A percentile compares a stretch with the other conserved stretches of the same genome.
phyloP scores from a whole-genome alignment of 495 filamentous ascomycete species.

The Aspergillus affinis region DNA sequence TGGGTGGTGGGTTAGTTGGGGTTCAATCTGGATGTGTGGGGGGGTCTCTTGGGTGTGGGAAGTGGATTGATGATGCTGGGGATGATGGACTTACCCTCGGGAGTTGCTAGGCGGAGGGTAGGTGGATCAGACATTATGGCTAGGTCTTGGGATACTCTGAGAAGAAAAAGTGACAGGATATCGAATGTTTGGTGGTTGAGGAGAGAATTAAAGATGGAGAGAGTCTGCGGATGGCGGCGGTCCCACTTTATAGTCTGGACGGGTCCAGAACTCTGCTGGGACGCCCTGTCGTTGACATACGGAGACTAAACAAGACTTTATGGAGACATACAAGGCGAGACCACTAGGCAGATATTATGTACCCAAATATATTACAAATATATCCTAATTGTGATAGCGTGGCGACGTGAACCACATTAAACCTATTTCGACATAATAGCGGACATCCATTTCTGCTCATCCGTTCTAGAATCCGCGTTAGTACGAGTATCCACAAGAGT shows the following conservation, averaged over 20 bases:
- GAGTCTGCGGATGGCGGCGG: not conserved
- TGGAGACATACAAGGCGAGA: not conserved
- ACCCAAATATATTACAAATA: conserved; percentile 15
- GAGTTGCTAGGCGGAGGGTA: conserved; percentile 49
- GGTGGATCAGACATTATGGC: conserved; percentile 38
- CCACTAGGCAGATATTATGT: conserved; percentile 7
- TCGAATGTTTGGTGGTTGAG: not conserved
- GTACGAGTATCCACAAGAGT: not conserved
- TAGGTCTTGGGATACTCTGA: not conserved
- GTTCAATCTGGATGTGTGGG: no score
- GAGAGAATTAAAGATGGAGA: not conserved
- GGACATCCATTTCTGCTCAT: conserved; percentile 87
- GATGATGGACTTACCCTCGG: conserved; percentile 33
- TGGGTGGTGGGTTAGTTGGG: conserved; percentile 11
- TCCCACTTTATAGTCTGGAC: not conserved
- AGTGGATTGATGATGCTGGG: not conserved
- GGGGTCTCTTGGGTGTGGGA: conserved; percentile 2
- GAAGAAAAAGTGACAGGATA: not conserved
- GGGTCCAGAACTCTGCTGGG: not conserved
- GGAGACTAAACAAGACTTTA: conserved; percentile 1
- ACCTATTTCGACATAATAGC: conserved; percentile 59
- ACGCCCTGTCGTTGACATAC: conserved; percentile 1
- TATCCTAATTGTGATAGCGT: conserved; percentile 7
- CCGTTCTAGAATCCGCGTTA: conserved; percentile 52
- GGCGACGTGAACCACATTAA: not conserved